phyloP scores from a whole-genome alignment of 2,329 filamentous ascomycete species.

The Fusarium succisae region DNA sequence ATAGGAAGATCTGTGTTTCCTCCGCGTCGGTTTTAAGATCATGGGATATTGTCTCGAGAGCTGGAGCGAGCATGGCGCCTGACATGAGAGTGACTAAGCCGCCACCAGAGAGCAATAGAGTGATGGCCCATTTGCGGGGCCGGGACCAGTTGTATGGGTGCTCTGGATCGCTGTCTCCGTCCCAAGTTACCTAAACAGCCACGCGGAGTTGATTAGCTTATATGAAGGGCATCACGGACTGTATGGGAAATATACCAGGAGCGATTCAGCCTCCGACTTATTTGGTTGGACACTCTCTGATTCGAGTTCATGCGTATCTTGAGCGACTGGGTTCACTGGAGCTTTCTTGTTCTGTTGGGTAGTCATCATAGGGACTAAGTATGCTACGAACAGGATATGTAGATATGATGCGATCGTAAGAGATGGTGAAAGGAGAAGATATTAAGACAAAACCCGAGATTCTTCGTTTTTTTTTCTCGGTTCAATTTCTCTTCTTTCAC shows the following conservation, averaged over 20 bases:
- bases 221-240: background rate
- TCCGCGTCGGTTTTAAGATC: background rate
- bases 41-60: background rate
- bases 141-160: background rate
- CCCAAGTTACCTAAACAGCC: background rate
- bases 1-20: background rate
- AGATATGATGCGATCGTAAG: background rate
- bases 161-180: background rate
- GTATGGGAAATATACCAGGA: background rate
- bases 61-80: background rate
- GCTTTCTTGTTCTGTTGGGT: background rate
- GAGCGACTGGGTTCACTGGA: background rate
- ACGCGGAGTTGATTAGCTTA: rapidly evolving
- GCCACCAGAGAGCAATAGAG: background rate
- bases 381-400: rapidly evolving
- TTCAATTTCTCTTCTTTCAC: rapidly evolving
- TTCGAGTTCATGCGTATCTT: background rate
- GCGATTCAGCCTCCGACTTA: background rate
- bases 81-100: background rate
- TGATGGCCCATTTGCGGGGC: background rate
- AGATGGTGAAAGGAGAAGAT: background rate
- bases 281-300: background rate
- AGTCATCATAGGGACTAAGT: background rate
- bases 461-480: background rate
- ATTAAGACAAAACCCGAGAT: too few relatives aligned